Evolutionary conservation across 805 yeast genomes (phyloP), one percentile per base, ranked within the genome.

Genomic region (Scheffersomyces lignosus): DNA sequence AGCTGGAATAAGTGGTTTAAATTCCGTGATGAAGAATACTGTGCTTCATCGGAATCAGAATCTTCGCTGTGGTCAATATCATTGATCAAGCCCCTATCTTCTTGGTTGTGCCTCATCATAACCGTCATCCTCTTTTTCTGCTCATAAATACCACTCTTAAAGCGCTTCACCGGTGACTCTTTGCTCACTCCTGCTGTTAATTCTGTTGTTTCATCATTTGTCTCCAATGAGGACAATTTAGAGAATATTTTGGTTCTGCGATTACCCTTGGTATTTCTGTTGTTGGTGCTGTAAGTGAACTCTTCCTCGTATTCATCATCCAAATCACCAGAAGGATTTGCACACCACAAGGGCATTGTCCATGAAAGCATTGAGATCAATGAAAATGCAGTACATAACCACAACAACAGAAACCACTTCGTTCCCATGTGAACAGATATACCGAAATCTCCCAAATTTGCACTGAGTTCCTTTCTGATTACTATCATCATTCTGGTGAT

Each of bases 291-390:
- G 29, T 20, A 20, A 7, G 10, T 10, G 23, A 18, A 34, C n/a
- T 43, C 39, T 15, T 45, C 36, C 22, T 50, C 51, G 16, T 29
- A 28, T 8, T 49, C 45, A 25, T 52, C 62, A 2, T 47, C 51
- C n/a, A 48, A 47, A n/a, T 51, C 55, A 4, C 41, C 55, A 1
- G 54, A 51, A 4, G 79, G 77, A 34, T 75, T 71, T 5, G 77
- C 73, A 60, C 82, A 80, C 84, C 85, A 44, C 38, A 43, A 27
- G 1, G 73, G 73, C 6, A 65, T 37, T 4, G 47, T 51, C 73
- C 73, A 67, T 5, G 62, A 43, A 13, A 60, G 29, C 60, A 58
- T 58, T 13, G 56, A 40, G 9, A 64, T 14, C 9, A 49, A 29
- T 4, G 57, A 24, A 18, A 55, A 45, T 1, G 39, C 51, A 31